Base-by-base conservation (phyloP, 2,329 filamentous ascomycete species). In the Aureobasidium mangrovei region DNA sequence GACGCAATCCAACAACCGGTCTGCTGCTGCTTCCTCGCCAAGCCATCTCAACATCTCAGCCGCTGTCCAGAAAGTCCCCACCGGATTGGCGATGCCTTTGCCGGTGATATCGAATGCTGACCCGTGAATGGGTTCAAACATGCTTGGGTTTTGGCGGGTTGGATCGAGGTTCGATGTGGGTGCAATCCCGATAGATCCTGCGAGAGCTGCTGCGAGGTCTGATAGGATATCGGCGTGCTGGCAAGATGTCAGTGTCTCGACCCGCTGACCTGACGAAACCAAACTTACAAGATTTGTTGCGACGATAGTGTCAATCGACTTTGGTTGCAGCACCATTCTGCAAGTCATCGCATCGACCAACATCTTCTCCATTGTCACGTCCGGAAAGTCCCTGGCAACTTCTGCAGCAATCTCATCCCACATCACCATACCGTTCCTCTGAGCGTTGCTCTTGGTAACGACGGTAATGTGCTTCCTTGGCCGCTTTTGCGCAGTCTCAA, bases 141-240 rank as follows among this genome's bases (percentile, higher is more conserved):
- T 81, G 52, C 73, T 77, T 0, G 82, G 82, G 57, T 81, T 77
- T 59, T 76, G 63, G 12, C 79, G 71, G 1, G 77, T 81, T 1
- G 84, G 83, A 59, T 87, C 83, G 1, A 87, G 71, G 60, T 87
- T 88, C 40, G 78, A 82, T 0, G 83, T 86, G 3, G 84, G 83
- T 3, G 84, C 84, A 56, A 88, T 86, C 7, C 85, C 84, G 57
- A 88, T 87, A 2, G 79, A 83, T 0, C 84, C 84, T 2, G 84
- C 84, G 5, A 87, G 71, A 0, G 83, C 82, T 10, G 85, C 84
- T 4, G 84, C 85, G 24, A 88, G 72, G 62, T 88, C 84, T 0
- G 83, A 85, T 4, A 88, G 75, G 47, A 87, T 86, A 60, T 87
- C 84, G 3, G 82, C 83, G 43, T 70, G 68, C 62, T 68, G 43